Conservation (phyloP, 352 stramenopile genomes). For the Pythium dissotocum region DNA sequence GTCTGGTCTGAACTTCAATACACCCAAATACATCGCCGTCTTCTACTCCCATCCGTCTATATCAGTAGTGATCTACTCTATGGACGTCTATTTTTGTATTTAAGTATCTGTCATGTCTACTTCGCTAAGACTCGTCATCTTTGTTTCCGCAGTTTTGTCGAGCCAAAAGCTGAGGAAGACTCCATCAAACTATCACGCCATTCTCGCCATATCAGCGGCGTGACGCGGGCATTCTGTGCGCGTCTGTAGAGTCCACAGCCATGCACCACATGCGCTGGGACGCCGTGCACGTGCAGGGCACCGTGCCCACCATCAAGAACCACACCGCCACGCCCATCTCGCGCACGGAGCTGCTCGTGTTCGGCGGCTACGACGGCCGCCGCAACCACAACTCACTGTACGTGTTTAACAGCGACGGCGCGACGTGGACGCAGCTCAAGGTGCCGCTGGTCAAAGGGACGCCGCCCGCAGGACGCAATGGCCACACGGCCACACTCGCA, state of each 20-base stretch:
- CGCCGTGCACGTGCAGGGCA: conserved; percentile 39
- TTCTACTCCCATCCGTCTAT: not conserved
- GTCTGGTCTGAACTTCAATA: conserved; percentile 7
- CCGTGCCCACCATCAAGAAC: conserved; percentile 84
- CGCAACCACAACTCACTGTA: conserved; percentile 94
- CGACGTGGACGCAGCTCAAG: conserved; percentile 64
- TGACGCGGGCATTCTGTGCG: not conserved
- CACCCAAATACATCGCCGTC: conserved; percentile 7
- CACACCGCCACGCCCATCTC: conserved; percentile 77
- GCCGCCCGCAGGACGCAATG: conserved; percentile 89
- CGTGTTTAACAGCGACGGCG: conserved; percentile 80
- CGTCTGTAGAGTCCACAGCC: not conserved
- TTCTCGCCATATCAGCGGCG: not conserved
- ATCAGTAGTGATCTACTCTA: not conserved
- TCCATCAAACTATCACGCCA: not conserved
- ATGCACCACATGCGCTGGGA: conserved; percentile 75
- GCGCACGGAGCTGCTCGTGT: conserved; percentile 68
- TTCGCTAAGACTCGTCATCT: not conserved
- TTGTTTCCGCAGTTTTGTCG: conserved; percentile 1
- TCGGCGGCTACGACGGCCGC: conserved; percentile 95
- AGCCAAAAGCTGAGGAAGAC: not conserved
- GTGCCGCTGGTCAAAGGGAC: conserved; percentile 40
- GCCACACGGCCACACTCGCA: conserved; percentile 94
- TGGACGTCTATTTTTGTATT: conserved; percentile 1
- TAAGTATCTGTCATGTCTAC: not conserved